Evolutionary conservation across 495 filamentous ascomycete species (phyloP), one percentile per base, ranked within the genome.

Genomic region (Haplographium delicatum): DNA sequence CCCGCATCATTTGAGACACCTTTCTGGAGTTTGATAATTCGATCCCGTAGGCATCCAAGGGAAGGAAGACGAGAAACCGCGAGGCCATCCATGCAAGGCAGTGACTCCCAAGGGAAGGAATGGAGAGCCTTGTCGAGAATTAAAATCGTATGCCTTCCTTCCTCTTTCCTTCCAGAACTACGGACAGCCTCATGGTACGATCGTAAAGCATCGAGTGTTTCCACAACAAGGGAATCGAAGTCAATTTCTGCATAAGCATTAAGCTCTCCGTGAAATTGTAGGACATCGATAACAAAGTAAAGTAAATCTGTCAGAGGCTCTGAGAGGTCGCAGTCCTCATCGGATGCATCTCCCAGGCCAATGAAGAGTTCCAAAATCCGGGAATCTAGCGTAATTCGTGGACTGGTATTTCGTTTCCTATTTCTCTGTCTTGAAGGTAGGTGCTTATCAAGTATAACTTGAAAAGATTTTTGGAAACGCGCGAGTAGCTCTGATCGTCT

Each of bases 161-260:
- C 60, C 34, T 65, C 57, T 7, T 24, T 28, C 11, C 56, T 41
- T 4, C 57, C 51, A 13, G 60, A 61, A 20, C 48, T 50, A 19
- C 61, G 62, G 5, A 66, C 68, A 20, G 73, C 73, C 20, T 80
- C 74, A 58, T 98, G 83, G 59, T 97, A 96, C 1, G 78, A 71
- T 22, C 82, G 75, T 15, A 97, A 68, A 4, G 89, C 87, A 63
- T 94, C 89, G 5, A 84, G 74, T 1, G 86, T 88, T 31, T 93
- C 89, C 15, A 96, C 72, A 13, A 86, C 80, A 74, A 96, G 89
- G 44, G 81, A 76, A 60, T 98, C 93, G 56, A 96, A 91, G 63
- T 98, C 91, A 58, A 98, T 85, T 69, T 98, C 93, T 62, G 97
- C 94, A 69, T 96, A 96, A 2, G 94, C 93, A 65, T 97, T 97